Percentiles rank a stretch among this genome's conserved stretches.
Evolutionary conservation across 345 rosid species (phyloP).

Genomic region (Chamaenerion angustifolium): DNA sequence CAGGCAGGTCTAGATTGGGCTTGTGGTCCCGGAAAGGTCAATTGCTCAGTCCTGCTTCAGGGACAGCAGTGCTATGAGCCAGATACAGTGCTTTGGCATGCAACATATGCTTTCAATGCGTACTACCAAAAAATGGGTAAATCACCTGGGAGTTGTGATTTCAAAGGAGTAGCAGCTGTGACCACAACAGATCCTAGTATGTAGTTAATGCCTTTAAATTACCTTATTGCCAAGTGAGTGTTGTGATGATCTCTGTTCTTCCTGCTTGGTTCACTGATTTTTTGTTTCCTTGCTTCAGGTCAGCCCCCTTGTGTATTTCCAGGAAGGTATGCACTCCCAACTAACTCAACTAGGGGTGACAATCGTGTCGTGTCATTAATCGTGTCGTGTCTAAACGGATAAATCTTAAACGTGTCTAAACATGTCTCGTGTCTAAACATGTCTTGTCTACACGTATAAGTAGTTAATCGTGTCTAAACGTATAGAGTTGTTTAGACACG

Average conservation of each 20-base stretch:
- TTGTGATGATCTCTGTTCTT: neutral
- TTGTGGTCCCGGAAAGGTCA: constrained; percentile 98
- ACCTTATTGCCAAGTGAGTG: neutral
- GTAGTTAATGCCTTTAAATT: constrained; percentile 3
- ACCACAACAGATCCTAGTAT: constrained; percentile 90
- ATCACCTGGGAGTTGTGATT: constrained; percentile 79
- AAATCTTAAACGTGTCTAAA: too few relatives aligned
- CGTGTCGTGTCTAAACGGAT: too few relatives aligned
- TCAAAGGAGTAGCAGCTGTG: constrained; percentile 80
- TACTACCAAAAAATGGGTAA: constrained; percentile 72
- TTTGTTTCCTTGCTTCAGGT: neutral
- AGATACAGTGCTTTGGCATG: constrained; percentile 57
- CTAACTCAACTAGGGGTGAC: too few relatives aligned
- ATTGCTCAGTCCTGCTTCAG: constrained; percentile 66
- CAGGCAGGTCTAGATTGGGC: constrained; percentile 99
- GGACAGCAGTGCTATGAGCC: constrained; percentile 84
- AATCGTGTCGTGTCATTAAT: too few relatives aligned
- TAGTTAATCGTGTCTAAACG: too few relatives aligned
- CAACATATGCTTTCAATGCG: constrained; percentile 77
- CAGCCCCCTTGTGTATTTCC: neutral
- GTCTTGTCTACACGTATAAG: too few relatives aligned
- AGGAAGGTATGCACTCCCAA: too few relatives aligned
- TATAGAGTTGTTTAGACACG: too few relatives aligned
- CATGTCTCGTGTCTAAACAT: too few relatives aligned
- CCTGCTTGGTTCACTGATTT: constrained; percentile 15